Base-by-base conservation (phyloP, 2,329 filamentous ascomycete species). In the Ambrosiella beaveri region DNA sequence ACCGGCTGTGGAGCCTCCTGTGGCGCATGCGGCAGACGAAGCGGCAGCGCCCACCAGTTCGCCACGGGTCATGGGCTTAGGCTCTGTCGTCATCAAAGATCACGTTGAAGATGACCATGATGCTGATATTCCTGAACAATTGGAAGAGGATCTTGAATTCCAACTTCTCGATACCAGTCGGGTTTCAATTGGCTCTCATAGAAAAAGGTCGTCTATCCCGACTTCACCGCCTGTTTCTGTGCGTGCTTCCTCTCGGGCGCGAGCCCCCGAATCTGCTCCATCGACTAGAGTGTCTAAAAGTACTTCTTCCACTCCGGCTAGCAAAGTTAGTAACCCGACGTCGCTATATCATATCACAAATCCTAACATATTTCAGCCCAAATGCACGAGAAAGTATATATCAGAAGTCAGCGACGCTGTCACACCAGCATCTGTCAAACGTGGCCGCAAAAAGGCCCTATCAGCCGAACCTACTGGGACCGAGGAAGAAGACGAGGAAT, bases 401-500 rank as follows among this genome's bases (percentile, higher is more conserved):
- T 49, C 45, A 12, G 17, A 19, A 11, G 12, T 36, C 12, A 38
- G 11, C n/a, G 12, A n/a, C n/a, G 7, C 17, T 13, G 12, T 35
- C 17, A 35, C 19, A 51, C 35, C 19, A 8, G 27, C 51, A 7
- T 39, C n/a, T 38, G 6, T 19, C 13, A 49, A 19, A 19, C 45
- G 9, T 19, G 17, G 37, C 51, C 2, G 51, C 36, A 19, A 56
- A 15, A 35, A 44, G 27, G 40, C 27, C 27, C 3, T 27, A 27
- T 27, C 27, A 27, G 27, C 37, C 12, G 13, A 55, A 50, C n/a
- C 27, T 27, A 7, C 7, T 2, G 9, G 35, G 37, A 17, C 44
- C 38, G 19, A 53, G 19, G 4, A 51, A 2, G 57, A 63, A 6
- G 62, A 63, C 11, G 64, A 65, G 2, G 70, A 73, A 59, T 79